phyloP scores from a whole-genome alignment of 495 filamentous ascomycete species.

The Annulohypoxylon stygium region DNA sequence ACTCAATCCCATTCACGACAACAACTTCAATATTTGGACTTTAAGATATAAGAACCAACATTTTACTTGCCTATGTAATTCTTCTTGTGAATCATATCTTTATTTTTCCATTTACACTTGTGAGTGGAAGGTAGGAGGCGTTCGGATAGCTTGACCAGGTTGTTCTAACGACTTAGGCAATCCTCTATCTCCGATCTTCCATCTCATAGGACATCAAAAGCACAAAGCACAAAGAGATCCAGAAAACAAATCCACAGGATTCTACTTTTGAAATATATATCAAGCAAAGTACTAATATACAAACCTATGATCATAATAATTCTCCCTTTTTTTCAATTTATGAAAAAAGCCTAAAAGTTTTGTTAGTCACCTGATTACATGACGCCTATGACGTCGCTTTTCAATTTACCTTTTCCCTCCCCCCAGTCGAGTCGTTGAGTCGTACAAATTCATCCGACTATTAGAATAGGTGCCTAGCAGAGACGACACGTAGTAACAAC shows the following conservation, averaged over 20 bases:
- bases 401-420: conserved; percentile 9
- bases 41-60: background rate
- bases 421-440: background rate
- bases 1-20: background rate
- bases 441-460: background rate
- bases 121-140: background rate
- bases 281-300: background rate
- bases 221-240: background rate
- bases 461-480: conserved; percentile 16
- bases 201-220: background rate
- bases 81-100: background rate
- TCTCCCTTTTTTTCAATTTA: conserved; percentile 1
- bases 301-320: background rate
- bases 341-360: conserved; percentile 27
- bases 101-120: background rate
- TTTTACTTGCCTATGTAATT: background rate
- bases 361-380: conserved; percentile 37
- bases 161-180: background rate
- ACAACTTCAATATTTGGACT: background rate
- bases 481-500: conserved; percentile 12
- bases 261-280: background rate
- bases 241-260: background rate
- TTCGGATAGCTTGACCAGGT: background rate
- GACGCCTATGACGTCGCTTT: conserved; percentile 43
- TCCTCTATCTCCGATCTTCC: background rate